phyloP scores from a whole-genome alignment of 306 rosid genomes.

The Prunus dulcis region DNA sequence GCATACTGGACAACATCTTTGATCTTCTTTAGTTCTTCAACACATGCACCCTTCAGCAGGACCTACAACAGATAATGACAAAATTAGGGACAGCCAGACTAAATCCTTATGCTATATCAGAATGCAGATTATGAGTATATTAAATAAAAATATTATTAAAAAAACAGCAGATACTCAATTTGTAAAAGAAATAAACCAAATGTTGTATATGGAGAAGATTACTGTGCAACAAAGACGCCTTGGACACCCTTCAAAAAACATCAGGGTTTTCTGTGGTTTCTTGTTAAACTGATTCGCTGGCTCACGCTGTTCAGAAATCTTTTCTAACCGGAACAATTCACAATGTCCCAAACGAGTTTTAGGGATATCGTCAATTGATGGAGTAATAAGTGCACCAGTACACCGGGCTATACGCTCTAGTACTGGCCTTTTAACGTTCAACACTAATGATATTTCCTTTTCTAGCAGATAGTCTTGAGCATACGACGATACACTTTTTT shows the following conservation, averaged over 20 bases:
- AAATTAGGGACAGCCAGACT: constrained; percentile 31
- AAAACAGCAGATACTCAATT: background rate
- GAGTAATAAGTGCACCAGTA: constrained; percentile 78
- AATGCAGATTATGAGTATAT: constrained; percentile 12
- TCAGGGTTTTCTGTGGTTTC: constrained; percentile 80
- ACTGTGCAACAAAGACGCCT: constrained; percentile 98
- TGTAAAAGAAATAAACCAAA: background rate
- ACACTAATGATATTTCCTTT: constrained; percentile 90
- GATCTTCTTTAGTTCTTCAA: constrained; percentile 84
- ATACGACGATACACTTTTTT: constrained; percentile 80
- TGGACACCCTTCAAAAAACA: constrained; percentile 98
- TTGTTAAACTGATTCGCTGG: constrained; percentile 55
- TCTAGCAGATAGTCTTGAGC: constrained; percentile 79
- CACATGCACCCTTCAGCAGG: constrained; percentile 74
- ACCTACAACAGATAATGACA: constrained; percentile 52
- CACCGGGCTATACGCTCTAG: constrained; percentile 89
- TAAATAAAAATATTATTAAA: background rate
- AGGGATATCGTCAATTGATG: constrained; percentile 69
- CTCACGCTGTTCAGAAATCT: constrained; percentile 67
- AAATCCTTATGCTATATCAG: background rate
- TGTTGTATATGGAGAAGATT: constrained; percentile 18
- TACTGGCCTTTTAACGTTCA: constrained; percentile 90
- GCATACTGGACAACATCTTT: constrained; percentile 86
- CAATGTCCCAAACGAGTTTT: constrained; percentile 76
- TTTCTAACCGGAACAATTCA: constrained; percentile 84